Evolutionary conservation across 345 rosid species (phyloP).

Genomic region (Carallia pectinifolia): DNA sequence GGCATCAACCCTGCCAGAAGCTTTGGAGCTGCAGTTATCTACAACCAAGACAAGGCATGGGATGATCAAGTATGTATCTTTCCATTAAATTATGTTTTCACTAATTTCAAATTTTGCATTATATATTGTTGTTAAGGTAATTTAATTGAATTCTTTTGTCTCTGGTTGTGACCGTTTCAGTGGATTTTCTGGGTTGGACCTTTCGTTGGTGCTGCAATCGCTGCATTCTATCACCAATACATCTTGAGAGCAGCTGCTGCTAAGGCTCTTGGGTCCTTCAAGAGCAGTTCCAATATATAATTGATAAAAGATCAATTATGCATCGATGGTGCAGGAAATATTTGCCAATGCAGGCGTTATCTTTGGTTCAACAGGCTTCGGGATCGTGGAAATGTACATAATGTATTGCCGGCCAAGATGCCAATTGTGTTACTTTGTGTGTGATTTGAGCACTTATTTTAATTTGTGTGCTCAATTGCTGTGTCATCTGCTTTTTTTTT

Average conservation of each 20-base stretch:
- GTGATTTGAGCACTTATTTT: too few relatives aligned
- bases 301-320: not conserved
- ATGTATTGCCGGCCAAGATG: too few relatives aligned
- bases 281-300: slow-evolving; percentile 34
- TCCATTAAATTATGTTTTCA: not conserved
- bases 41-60: slow-evolving; percentile 38
- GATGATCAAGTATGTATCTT: slow-evolving; percentile 36
- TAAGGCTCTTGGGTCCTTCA: slow-evolving; percentile 41
- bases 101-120: not conserved
- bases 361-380: too few relatives aligned
- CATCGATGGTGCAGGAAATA: too few relatives aligned
- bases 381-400: too few relatives aligned
- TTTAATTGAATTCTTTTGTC: not conserved
- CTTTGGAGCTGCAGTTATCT: slow-evolving; percentile 45
- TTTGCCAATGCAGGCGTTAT: too few relatives aligned
- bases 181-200: slow-evolving; percentile 58
- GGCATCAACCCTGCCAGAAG: slow-evolving; percentile 50
- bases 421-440: too few relatives aligned
- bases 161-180: slow-evolving; percentile 17
- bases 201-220: slow-evolving; percentile 43
- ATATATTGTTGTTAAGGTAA: too few relatives aligned
- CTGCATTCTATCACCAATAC: slow-evolving; percentile 40
- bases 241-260: slow-evolving; percentile 37
- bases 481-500: too few relatives aligned
- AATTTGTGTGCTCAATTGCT: too few relatives aligned